Evolutionary conservation across 2,329 filamentous ascomycete genomes (phyloP).

Genomic region (Didymella keratinophila): DNA sequence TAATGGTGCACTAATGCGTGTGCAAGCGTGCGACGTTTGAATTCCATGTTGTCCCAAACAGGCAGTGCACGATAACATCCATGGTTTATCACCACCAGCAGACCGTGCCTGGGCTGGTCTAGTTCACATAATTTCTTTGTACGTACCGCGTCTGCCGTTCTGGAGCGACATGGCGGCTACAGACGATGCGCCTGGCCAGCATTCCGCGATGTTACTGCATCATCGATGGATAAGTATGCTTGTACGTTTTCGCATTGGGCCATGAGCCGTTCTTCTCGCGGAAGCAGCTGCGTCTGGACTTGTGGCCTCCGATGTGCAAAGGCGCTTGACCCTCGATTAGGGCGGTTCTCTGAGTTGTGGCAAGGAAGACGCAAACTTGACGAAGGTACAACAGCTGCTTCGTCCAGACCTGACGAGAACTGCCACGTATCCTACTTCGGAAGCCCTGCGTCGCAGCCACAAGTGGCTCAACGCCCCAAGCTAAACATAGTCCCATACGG

Average conservation of each 20-base stretch:
- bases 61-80: constrained; percentile 18
- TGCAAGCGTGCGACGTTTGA: constrained; percentile 4
- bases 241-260: background rate
- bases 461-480: background rate
- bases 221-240: background rate
- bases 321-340: background rate
- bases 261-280: background rate
- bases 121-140: constrained; percentile 5
- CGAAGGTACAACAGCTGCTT: background rate
- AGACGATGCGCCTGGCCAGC: background rate
- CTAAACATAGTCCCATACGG: constrained; percentile 2
- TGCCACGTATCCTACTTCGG: background rate
- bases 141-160: background rate
- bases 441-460: constrained; percentile 6
- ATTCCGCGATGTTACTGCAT: background rate
- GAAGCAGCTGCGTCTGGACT: background rate
- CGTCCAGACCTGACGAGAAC: constrained; percentile 5
- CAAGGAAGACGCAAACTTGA: background rate
- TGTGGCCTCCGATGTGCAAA: background rate
- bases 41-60: constrained; percentile 6
- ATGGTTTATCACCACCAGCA: constrained; percentile 1
- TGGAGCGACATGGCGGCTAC: background rate
- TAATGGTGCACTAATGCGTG: background rate
- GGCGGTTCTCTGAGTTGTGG: background rate
- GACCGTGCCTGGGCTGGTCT: constrained; percentile 10